Conservation (phyloP, 495 filamentous ascomycete species). For the Penicillium simplicissimum region DNA sequence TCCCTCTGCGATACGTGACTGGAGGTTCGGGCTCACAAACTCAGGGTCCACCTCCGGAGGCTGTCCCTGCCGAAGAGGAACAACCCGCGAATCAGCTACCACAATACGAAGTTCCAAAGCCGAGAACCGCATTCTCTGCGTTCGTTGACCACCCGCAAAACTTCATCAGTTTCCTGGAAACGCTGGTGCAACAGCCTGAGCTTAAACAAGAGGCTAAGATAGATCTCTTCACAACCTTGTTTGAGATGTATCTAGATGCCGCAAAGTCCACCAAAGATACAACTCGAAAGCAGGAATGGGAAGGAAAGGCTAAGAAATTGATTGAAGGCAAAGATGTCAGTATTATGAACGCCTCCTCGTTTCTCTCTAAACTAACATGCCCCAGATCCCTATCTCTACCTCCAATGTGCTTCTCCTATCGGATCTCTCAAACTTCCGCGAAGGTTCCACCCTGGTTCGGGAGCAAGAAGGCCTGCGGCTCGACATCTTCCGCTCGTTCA, state of each 20-base stretch:
- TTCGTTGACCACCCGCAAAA: conserved; percentile 92
- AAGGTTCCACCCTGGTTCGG: conserved; percentile 88
- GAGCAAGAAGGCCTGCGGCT: conserved; percentile 90
- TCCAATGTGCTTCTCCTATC: conserved; percentile 93
- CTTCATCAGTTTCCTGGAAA: conserved; percentile 90
- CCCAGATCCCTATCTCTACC: conserved; percentile 79
- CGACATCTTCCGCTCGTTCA: conserved; percentile 97
- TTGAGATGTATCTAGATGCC: conserved; percentile 96
- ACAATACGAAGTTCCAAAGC: conserved; percentile 62
- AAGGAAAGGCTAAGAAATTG: conserved; percentile 80
- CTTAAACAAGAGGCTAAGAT: conserved; percentile 69
- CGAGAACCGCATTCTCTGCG: conserved; percentile 89
- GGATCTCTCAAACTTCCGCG: conserved; percentile 84
- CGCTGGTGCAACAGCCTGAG: conserved; percentile 66
- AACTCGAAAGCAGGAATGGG: conserved; percentile 75
- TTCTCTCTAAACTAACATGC: conserved; percentile 17
- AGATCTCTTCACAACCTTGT: conserved; percentile 92
- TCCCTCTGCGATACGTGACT: conserved; percentile 87
- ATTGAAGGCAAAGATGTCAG: conserved; percentile 73
- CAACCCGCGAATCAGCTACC: conserved; percentile 22
- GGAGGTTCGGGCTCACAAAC: conserved; percentile 51
- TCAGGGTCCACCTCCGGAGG: conserved; percentile 36
- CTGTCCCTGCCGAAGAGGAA: conserved; percentile 29
- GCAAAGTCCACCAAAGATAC: conserved; percentile 70
- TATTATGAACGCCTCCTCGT: neutral